phyloP scores from a whole-genome alignment of 2,329 filamentous ascomycete genomes.

The Colletotrichum ledebouriae region DNA sequence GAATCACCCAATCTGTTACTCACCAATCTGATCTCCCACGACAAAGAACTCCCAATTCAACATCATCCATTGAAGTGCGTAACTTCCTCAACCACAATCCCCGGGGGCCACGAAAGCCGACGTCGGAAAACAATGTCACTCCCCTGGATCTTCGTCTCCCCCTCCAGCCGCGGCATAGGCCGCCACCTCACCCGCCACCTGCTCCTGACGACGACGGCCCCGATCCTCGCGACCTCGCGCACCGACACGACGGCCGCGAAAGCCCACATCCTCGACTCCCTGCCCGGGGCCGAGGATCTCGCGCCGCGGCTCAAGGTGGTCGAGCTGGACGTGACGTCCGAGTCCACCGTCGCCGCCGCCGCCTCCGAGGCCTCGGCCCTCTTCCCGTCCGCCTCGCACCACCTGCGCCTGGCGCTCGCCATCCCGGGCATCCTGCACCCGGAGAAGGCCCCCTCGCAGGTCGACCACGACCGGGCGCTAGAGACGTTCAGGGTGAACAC shows the following conservation, averaged over 20 bases:
- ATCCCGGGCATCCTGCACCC: slow-evolving; percentile 80
- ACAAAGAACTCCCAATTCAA: too few relatives aligned
- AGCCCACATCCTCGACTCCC: slow-evolving; percentile 49
- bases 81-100: too few relatives aligned
- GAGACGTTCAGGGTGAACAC: slow-evolving; percentile 80
- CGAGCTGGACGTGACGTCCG: slow-evolving; percentile 66
- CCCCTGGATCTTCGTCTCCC: slow-evolving; percentile 64
- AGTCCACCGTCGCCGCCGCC: slow-evolving; percentile 72
- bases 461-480: slow-evolving; percentile 72
- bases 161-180: slow-evolving; percentile 63
- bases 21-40: too few relatives aligned
- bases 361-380: slow-evolving; percentile 62
- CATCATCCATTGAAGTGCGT: too few relatives aligned
- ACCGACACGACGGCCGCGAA: slow-evolving; percentile 53
- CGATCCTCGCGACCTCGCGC: slow-evolving; percentile 61
- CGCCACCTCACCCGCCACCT: slow-evolving; percentile 63
- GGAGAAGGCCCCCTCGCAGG: slow-evolving; percentile 77
- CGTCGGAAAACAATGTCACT: slow-evolving; percentile 53
- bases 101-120: too few relatives aligned
- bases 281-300: slow-evolving; percentile 44
- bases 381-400: slow-evolving; percentile 65
- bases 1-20: too few relatives aligned
- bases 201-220: slow-evolving; percentile 60
- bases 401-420: slow-evolving; percentile 77
- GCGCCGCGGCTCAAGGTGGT: slow-evolving; percentile 56